These are phyloP conservation scores for Curvularia lunata DNA, from an alignment of 2,329 filamentous ascomycete species.

Conservation along the genomic window DNA sequence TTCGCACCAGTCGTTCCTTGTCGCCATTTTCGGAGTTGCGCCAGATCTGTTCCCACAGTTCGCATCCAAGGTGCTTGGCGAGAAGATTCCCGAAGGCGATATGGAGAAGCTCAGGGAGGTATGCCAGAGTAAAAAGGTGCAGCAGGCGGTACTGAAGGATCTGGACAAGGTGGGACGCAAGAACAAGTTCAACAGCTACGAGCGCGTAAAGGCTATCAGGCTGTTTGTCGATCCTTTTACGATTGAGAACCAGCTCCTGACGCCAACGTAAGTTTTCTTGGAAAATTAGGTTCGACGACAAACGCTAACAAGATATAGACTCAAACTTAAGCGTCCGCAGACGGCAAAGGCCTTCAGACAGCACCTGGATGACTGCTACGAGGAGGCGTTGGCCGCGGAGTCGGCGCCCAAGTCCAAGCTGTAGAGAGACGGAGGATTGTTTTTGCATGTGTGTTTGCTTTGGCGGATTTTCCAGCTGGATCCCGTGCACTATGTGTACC, in stretches of 20 bases:
- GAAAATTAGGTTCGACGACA: not conserved
- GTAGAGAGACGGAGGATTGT: constrained; percentile 52
- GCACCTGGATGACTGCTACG: constrained; percentile 67
- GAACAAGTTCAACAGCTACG: constrained; percentile 90
- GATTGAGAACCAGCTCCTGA: constrained; percentile 88
- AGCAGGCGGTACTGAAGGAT: constrained; percentile 76
- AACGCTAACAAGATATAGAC: constrained; percentile 51
- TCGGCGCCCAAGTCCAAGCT: constrained; percentile 55
- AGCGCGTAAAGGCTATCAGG: constrained; percentile 76
- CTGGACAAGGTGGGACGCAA: constrained; percentile 79
- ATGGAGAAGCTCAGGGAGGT: constrained; percentile 70
- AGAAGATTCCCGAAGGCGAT: constrained; percentile 69
- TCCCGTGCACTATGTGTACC: constrained; percentile 2
- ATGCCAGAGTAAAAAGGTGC: constrained; percentile 71
- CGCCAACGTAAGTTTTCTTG: constrained; percentile 74
- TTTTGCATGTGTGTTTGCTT: not conserved
- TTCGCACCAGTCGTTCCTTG: constrained; percentile 77
- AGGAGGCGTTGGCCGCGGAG: constrained; percentile 56
- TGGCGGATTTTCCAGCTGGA: constrained; percentile 1
- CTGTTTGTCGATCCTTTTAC: constrained; percentile 89
- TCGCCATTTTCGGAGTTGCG: constrained; percentile 87
- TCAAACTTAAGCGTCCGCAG: constrained; percentile 75
- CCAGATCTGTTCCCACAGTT: constrained; percentile 82
- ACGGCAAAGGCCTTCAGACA: constrained; percentile 66
- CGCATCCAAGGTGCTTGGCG: constrained; percentile 76